Percentiles rank a stretch among this genome's conserved stretches.
Evolutionary conservation across 2,329 filamentous ascomycete species (phyloP).

Genomic region (Cordyceps militaris): DNA sequence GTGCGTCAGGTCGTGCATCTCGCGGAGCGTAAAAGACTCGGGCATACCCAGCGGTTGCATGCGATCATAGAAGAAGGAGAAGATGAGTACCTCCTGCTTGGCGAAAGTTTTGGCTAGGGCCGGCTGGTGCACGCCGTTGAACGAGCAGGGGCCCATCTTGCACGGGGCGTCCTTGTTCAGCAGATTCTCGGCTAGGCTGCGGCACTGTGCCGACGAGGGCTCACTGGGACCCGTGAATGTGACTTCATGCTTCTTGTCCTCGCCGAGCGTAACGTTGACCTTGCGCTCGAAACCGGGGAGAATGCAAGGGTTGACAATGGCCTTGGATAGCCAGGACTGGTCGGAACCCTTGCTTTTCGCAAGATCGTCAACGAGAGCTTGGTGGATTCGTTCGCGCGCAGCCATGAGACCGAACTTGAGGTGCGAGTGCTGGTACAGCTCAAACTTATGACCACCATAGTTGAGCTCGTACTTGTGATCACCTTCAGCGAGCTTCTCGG

Average conservation of each 20-base stretch:
- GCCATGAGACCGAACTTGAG: slow-evolving; percentile 95
- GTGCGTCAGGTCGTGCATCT: slow-evolving; percentile 78
- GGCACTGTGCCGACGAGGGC: slow-evolving; percentile 77
- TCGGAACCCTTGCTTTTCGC: slow-evolving; percentile 54
- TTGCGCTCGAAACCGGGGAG: slow-evolving; percentile 69
- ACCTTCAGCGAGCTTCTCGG: slow-evolving; percentile 74
- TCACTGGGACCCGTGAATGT: slow-evolving; percentile 82
- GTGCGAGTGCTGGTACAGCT: slow-evolving; percentile 96
- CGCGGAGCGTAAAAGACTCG: slow-evolving; percentile 87
- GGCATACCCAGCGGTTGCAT: slow-evolving; percentile 93
- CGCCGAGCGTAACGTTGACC: slow-evolving; percentile 62
- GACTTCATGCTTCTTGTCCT: slow-evolving; percentile 57
- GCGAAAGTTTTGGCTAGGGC: slow-evolving; percentile 87
- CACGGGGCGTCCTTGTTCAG: slow-evolving; percentile 81
- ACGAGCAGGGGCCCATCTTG: slow-evolving; percentile 84
- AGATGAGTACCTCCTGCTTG: slow-evolving; percentile 87
- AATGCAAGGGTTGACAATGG: slow-evolving; percentile 80
- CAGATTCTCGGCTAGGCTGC: slow-evolving; percentile 81
- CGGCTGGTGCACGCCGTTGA: slow-evolving; percentile 95
- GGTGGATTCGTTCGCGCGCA: slow-evolving; percentile 80
- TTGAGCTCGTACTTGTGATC: slow-evolving; percentile 92
- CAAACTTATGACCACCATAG: slow-evolving; percentile 86
- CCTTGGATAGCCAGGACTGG: slow-evolving; percentile 60
- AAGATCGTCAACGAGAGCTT: slow-evolving; percentile 64
- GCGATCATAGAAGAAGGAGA: slow-evolving; percentile 97